Base-by-base conservation (phyloP, 2,329 filamentous ascomycete genomes). In the Claviceps sp. region DNA sequence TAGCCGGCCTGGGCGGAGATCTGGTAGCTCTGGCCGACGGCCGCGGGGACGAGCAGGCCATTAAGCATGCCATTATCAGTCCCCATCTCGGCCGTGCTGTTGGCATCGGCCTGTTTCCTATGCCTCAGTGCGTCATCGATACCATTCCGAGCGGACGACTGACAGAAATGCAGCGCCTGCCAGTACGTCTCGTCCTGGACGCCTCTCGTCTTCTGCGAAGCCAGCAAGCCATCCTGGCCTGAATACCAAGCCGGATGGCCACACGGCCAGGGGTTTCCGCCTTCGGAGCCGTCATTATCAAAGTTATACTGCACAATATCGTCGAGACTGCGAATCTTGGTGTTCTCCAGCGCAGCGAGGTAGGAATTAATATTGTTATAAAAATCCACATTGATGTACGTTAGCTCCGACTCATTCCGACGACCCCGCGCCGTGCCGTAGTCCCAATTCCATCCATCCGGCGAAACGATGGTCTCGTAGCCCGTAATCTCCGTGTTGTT, bases 1-100 rank as follows among this genome's bases (percentile, higher is more conserved):
- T 88, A 89, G 0, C 85, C 84, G 5, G 85, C 86, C 66, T 88
- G 84, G 0, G 86, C 85, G 0, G 84, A 81, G 54, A 86, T 77
- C 65, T 86, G 80, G 55, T 80, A 80, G 4, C 78, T 77, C 63
- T 86, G 82, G 0, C 76, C 84, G 3, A 84, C 81, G 60, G 85
- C 79, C 0, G 83, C 73, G 5, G 85, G 85, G 0, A 86, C 81
- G 1, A 90, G 70, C 2, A 89, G 70, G 1, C 77, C 85, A 52
- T 80, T 74, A 1, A 88, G 68, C 20, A 65, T 34, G 4, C 30
- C 30, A 34, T 9, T 34, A 34, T 34, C 30, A 34, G 30, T 34
- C 30, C 30, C 30, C 9, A 9, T 68, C 47, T 61, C 64, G 4
- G 68, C 69, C 22, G 71, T 64, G 56, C 73, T 63, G 6, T 60